Conservation (phyloP, 768 basidiomycete species). For the Termitomyces heimii region DNA sequence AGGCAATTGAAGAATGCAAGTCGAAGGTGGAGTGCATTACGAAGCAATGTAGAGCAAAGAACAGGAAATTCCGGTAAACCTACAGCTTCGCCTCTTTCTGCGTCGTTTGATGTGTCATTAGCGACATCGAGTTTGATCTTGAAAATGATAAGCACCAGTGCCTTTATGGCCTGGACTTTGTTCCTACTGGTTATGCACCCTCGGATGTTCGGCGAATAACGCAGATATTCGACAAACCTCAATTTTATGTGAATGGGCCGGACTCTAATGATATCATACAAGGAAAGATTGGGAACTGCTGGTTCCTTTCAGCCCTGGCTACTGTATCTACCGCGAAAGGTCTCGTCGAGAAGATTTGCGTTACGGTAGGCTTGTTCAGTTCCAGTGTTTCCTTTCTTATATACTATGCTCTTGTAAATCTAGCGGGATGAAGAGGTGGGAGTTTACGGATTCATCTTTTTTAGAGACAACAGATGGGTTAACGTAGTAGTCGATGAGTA, state of each 20-base stretch:
- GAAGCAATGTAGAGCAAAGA: constrained; percentile 38
- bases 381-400: neutral
- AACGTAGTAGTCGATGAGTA: constrained; percentile 55
- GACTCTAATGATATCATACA: constrained; percentile 44
- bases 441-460: constrained; percentile 57
- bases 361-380: constrained; percentile 23
- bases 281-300: constrained; percentile 49
- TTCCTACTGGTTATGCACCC: constrained; percentile 20
- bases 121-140: constrained; percentile 53
- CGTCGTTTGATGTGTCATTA: constrained; percentile 13
- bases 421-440: constrained; percentile 48
- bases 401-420: neutral
- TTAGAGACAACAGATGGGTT: constrained; percentile 44
- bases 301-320: constrained; percentile 49
- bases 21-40: constrained; percentile 38
- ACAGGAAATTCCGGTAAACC: constrained; percentile 42
- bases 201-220: constrained; percentile 37
- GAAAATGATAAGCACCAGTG: constrained; percentile 46
- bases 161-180: constrained; percentile 32
- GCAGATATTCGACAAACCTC: constrained; percentile 48
- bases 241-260: constrained; percentile 43
- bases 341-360: constrained; percentile 45
- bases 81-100: neutral
- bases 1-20: constrained; percentile 42
- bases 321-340: constrained; percentile 42